phyloP scores from a whole-genome alignment of 371 early-diverging fungal genomes.

The Actinomucor elegans region DNA sequence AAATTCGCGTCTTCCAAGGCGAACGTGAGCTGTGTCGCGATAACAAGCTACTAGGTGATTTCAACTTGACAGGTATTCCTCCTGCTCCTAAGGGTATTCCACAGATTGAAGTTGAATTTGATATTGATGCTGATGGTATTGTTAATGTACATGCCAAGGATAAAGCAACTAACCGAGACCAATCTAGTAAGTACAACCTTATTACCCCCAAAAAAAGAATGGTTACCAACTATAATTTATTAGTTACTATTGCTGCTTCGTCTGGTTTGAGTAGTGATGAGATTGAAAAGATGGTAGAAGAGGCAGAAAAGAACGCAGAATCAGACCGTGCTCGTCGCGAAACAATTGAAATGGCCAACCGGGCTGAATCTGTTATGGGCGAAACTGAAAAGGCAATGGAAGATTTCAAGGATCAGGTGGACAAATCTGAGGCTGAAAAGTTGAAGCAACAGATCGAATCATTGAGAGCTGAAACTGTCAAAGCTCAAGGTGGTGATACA shows the following conservation, averaged over 20 bases:
- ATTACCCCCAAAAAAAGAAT: not conserved
- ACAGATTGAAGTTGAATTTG: constrained; percentile 87
- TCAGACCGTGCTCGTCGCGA: constrained; percentile 84
- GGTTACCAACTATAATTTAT: not conserved
- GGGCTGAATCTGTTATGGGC: constrained; percentile 81
- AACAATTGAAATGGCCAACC: constrained; percentile 85
- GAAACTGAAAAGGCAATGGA: constrained; percentile 88
- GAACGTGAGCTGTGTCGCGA: constrained; percentile 92
- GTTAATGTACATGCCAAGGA: constrained; percentile 95
- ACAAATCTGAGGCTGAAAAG: constrained; percentile 72
- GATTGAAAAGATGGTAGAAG: constrained; percentile 87
- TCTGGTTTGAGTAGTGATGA: constrained; percentile 89
- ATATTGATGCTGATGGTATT: constrained; percentile 97
- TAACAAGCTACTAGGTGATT: constrained; percentile 95
- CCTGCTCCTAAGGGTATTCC: constrained; percentile 88
- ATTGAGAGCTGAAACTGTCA: constrained; percentile 64
- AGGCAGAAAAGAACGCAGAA: constrained; percentile 85
- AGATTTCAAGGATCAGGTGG: constrained; percentile 90
- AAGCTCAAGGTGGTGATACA: constrained; percentile 63
- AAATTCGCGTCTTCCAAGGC: constrained; percentile 97
- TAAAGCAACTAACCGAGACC: constrained; percentile 85
- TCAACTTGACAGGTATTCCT: constrained; percentile 82
- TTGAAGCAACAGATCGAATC: constrained; percentile 71
- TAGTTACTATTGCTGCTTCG: constrained; percentile 87
- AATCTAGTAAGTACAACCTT: constrained; percentile 55